phyloP scores from a whole-genome alignment of 306 rosid genomes.

The Prunus mongolica region DNA sequence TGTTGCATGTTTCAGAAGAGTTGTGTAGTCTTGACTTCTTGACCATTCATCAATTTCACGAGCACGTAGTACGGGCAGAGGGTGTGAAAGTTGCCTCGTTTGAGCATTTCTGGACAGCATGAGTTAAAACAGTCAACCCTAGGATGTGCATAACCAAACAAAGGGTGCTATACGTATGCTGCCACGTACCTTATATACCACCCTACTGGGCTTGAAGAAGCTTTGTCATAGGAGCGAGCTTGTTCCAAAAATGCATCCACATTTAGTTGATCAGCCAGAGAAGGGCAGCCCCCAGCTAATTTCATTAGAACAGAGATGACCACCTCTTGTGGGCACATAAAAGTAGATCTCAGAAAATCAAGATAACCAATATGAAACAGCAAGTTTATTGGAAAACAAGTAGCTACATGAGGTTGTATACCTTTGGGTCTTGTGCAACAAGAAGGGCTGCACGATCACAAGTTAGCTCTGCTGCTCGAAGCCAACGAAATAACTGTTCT shows the following conservation, averaged over 20 bases:
- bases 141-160: constrained; percentile 4
- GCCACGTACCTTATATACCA: constrained; percentile 83
- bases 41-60: constrained; percentile 98
- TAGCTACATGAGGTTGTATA: constrained; percentile 25
- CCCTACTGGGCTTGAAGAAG: constrained; percentile 92
- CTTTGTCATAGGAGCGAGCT: constrained; percentile 95
- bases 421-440: constrained; percentile 96
- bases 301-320: constrained; percentile 98
- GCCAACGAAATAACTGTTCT: constrained; percentile 95
- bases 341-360: constrained; percentile 28
- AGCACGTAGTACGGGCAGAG: constrained; percentile 89
- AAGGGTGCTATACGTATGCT: neutral
- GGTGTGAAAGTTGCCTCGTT: constrained; percentile 93
- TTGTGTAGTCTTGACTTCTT: constrained; percentile 56
- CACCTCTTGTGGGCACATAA: constrained; percentile 73
- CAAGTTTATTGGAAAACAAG: neutral
- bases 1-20: constrained; percentile 57
- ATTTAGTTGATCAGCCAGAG: constrained; percentile 90
- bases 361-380: constrained; percentile 4
- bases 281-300: constrained; percentile 95
- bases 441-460: constrained; percentile 99
- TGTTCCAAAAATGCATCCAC: constrained; percentile 96
- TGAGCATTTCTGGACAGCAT: constrained; percentile 73
- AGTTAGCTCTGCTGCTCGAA: constrained; percentile 95
- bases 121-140: constrained; percentile 18